A percentile compares a stretch with the other conserved stretches of the same genome.
Evolutionary conservation across 805 yeast genomes (phyloP).

Genomic region (Teunomyces barrocoloradensis): DNA sequence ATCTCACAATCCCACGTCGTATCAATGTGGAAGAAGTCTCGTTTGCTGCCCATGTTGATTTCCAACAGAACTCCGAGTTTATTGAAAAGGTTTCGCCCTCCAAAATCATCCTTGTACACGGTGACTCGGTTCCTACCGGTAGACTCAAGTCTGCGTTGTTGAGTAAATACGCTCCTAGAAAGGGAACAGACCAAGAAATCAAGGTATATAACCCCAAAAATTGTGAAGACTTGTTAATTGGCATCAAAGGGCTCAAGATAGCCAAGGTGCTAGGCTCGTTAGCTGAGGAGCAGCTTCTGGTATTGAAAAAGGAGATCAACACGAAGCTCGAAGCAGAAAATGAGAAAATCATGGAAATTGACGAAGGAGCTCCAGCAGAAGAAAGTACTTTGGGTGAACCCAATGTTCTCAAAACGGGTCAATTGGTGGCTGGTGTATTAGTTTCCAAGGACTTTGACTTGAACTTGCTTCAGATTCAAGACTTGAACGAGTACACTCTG

Average conservation of each 20-base stretch:
- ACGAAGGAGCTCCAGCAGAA: constrained; percentile 10
- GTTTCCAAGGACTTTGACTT: constrained; percentile 90
- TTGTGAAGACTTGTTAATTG: constrained; percentile 73
- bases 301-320: constrained; percentile 53
- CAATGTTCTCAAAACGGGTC: constrained; percentile 17
- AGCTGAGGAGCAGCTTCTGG: constrained; percentile 42
- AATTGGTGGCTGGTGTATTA: constrained; percentile 70
- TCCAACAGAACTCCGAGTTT: constrained; percentile 86
- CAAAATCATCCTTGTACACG: constrained; percentile 89
- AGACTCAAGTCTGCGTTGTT: constrained; percentile 88
- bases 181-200: constrained; percentile 85
- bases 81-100: constrained; percentile 85
- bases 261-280: constrained; percentile 67
- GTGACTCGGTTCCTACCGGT: constrained; percentile 98
- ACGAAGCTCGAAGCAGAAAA: constrained; percentile 45
- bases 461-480: constrained; percentile 77
- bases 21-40: constrained; percentile 88
- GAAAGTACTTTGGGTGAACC: constrained; percentile 9
- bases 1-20: constrained; percentile 80
- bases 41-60: constrained; percentile 99
- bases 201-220: constrained; percentile 90
- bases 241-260: constrained; percentile 77
- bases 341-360: constrained; percentile 33
- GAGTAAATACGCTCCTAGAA: constrained; percentile 77
- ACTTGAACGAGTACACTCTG: constrained; percentile 84